phyloP scores from a whole-genome alignment of 2,329 filamentous ascomycete species.

The Ceratocystis alfenasii region DNA sequence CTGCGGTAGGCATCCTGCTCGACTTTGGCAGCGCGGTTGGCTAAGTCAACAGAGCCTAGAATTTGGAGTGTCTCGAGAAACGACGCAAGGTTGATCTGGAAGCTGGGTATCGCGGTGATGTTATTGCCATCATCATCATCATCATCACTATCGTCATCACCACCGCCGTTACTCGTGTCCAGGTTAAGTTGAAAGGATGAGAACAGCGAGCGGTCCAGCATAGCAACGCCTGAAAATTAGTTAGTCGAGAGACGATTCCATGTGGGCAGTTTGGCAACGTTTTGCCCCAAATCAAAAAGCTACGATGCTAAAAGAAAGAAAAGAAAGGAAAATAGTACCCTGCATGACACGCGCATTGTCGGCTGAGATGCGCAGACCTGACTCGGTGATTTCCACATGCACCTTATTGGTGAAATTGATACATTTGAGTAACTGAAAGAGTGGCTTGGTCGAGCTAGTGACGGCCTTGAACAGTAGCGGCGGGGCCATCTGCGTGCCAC shows the following conservation, averaged over 20 bases:
- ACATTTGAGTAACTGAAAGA: conserved; percentile 51
- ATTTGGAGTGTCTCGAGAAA: conserved; percentile 92
- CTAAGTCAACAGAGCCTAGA: conserved; percentile 69
- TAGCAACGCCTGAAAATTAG: conserved; percentile 41
- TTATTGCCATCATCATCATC: conserved; percentile 18
- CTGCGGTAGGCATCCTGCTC: conserved; percentile 50
- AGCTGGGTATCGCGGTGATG: conserved; percentile 47
- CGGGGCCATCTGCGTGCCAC: conserved; percentile 24
- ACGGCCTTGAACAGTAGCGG: conserved; percentile 63
- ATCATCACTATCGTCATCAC: conserved; percentile 30
- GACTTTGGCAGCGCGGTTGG: conserved; percentile 44
- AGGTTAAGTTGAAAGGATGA: conserved; percentile 65
- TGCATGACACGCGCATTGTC: conserved; percentile 88
- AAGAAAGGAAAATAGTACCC: conserved; percentile 40
- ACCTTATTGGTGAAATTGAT: conserved; percentile 49
- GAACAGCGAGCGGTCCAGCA: conserved; percentile 81
- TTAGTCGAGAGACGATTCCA: too few relatives aligned
- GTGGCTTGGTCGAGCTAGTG: conserved; percentile 63
- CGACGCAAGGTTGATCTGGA: conserved; percentile 76
- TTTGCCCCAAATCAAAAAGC: too few relatives aligned
- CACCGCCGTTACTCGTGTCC: conserved; percentile 30
- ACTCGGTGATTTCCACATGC: conserved; percentile 62
- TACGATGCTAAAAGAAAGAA: not conserved
- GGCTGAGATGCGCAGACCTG: conserved; percentile 76
- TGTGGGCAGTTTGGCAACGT: too few relatives aligned